Base-by-base conservation (phyloP, 306 rosid species). In the Lathyrus tuberosus region DNA sequence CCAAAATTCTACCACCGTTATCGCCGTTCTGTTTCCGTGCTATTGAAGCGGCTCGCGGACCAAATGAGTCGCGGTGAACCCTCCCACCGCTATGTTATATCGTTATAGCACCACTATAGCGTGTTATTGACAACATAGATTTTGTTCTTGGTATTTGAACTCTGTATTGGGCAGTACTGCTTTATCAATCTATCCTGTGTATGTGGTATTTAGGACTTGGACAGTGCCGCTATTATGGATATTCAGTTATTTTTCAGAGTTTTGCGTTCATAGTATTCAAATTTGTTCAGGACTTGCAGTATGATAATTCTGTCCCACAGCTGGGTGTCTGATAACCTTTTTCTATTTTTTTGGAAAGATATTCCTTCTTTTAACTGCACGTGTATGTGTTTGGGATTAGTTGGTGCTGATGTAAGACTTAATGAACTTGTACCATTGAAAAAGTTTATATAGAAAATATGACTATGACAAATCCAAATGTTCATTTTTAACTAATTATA, bases 401-500 rank as follows among this genome's bases (percentile, higher is more conserved):
- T 33, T 66, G 59, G 44, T 3, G 24, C 28, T 33, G 35, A 6
- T 31, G 20, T 2, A n/a, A 58, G 43, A 44, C 46, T 73, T 52
- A 31, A 22, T 33, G 10, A 13, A 54, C 49, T 42, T 56, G 10
- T 26, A 41, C 38, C 18, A 44, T 56, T 56, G 8, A 11, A 20
- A 15, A 66, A 9, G 10, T 65, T 30, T 4, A 13, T 35, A 28
- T 13, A 65, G 78, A 56, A 33, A 74, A n/a, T 3, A 57, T 37
- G 35, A 46, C 48, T 59, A 43, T 8, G 48, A 71, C 15, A 42
- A 71, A 43, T 71, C 51, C 73, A 13, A 68, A 10, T 37, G 59
- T 26, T 46, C 10, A 31, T 7, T 43, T 53, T 14, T n/a, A 65
- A 12, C 49, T 42, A 54, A 35, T 35, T 15, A 20, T 49, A 15